Evolutionary conservation across 345 rosid genomes (phyloP), one percentile per base, ranked within the genome.

Genomic region (Arabis alpina): DNA sequence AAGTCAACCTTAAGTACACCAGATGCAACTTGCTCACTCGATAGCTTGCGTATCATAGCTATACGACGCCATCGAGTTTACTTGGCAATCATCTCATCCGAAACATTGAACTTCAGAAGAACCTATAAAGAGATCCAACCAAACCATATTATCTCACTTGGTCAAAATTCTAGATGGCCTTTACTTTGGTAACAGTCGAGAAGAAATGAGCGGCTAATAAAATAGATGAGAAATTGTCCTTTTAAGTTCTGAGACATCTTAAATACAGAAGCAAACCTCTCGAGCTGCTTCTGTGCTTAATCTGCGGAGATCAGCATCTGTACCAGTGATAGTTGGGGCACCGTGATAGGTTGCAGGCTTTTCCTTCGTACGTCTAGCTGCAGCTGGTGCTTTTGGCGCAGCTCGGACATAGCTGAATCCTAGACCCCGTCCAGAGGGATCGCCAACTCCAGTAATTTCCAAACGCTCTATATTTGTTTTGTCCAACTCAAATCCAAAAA

Each of bases 201-300:
- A 74, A 24, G 15, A 54, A 53, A 53, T 4, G 40, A 15, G 59
- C 3, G 25, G 25, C 55, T 57, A 60, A 68, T 61, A 67, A 69
- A 15, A 68, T 36, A 36, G 40, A 60, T 36, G 40, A 8, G 10
- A 45, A 45, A 19, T 0, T 19, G 23, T 19, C 23, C 23, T 19
- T 19, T 19, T 19, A 19, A 1, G 52, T 45, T 75, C 27, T 37
- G 61, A 39, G 65, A 47, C 53, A 40, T 75, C 53, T 54, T 36
- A 75, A 72, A 54, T 39, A 64, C 56, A 62, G 23, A n/a, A n/a
- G n/a, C n/a, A n/a, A n/a, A n/a, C n/a, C n/a, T n/a, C n/a, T n/a
- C n/a, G n/a, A 73, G 98, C 99, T 74, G 98, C 99, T 80, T 94
- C 98, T 96, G 92, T 91, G 82, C 98, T 94, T 80, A 94, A 76